Evolutionary conservation across 345 rosid species (phyloP).

Genomic region (Clausena lansium): DNA sequence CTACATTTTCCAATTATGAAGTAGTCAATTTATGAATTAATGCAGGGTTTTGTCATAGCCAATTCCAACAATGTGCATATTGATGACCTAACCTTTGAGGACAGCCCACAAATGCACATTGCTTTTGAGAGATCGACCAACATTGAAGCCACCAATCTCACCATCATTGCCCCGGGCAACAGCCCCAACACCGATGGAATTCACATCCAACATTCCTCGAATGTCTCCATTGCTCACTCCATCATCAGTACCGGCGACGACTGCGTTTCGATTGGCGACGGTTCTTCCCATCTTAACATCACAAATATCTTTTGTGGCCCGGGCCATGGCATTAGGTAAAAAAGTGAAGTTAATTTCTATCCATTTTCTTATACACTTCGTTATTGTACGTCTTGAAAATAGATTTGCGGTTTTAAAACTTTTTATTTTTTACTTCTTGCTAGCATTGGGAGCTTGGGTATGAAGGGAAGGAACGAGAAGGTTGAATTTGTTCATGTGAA

Average conservation of each 20-base stretch:
- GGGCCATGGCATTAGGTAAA: conserved; percentile 59
- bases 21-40: neutral
- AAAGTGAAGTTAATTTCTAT: no score
- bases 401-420: no score
- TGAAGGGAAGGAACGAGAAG: conserved; percentile 22
- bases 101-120: conserved; percentile 55
- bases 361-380: no score
- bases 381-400: neutral
- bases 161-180: conserved; percentile 35
- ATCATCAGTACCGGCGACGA: conserved; percentile 50
- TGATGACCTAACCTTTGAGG: conserved; percentile 24
- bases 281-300: conserved; percentile 30
- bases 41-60: conserved; percentile 35
- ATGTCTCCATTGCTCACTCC: conserved; percentile 20
- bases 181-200: conserved; percentile 68
- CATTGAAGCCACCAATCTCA: conserved; percentile 24
- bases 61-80: conserved; percentile 35
- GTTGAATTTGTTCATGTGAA: conserved; percentile 36
- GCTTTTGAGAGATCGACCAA: conserved; percentile 24
- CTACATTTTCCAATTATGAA: neutral
- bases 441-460: conserved; percentile 57
- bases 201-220: conserved; percentile 36
- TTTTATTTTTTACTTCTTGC: neutral
- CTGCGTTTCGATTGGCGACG: conserved; percentile 51
- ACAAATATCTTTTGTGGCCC: conserved; percentile 44